Evolutionary conservation across 2,329 filamentous ascomycete species (phyloP).

Genomic region (Fusarium siculi): DNA sequence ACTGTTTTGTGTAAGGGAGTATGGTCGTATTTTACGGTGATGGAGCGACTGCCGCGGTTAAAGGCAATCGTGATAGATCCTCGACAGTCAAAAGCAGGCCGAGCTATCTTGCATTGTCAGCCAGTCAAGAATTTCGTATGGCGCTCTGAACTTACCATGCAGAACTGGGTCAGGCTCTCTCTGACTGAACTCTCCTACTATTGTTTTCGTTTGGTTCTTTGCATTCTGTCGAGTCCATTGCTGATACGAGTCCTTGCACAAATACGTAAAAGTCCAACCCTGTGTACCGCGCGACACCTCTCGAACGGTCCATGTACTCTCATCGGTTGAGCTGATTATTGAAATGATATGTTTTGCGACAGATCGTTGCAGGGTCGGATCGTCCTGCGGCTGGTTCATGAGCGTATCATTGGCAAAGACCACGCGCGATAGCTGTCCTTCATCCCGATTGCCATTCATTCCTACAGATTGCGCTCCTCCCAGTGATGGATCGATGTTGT

Average conservation of each 20-base stretch:
- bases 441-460: conserved; percentile 8
- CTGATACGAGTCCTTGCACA: conserved; percentile 63
- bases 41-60: conserved; percentile 56
- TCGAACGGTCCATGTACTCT: conserved; percentile 60
- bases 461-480: conserved; percentile 42
- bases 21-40: conserved; percentile 66
- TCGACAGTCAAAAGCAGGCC: conserved; percentile 69
- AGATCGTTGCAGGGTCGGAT: conserved; percentile 60
- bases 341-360: conserved; percentile 61
- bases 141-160: conserved; percentile 51
- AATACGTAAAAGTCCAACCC: conserved; percentile 65
- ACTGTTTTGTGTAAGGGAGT: conserved; percentile 68
- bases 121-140: background rate
- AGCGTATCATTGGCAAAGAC: conserved; percentile 59
- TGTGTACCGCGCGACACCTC: conserved; percentile 57
- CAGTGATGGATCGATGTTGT: conserved; percentile 50
- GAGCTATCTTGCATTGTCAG: conserved; percentile 48
- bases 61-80: conserved; percentile 63
- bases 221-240: conserved; percentile 61
- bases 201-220: conserved; percentile 53
- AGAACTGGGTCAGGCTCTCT: conserved; percentile 59
- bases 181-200: conserved; percentile 62
- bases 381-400: conserved; percentile 59
- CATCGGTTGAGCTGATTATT: conserved; percentile 57
- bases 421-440: conserved; percentile 48